phyloP scores from a whole-genome alignment of 1,284 basidiomycete genomes.

The Ganoderma boninense region DNA sequence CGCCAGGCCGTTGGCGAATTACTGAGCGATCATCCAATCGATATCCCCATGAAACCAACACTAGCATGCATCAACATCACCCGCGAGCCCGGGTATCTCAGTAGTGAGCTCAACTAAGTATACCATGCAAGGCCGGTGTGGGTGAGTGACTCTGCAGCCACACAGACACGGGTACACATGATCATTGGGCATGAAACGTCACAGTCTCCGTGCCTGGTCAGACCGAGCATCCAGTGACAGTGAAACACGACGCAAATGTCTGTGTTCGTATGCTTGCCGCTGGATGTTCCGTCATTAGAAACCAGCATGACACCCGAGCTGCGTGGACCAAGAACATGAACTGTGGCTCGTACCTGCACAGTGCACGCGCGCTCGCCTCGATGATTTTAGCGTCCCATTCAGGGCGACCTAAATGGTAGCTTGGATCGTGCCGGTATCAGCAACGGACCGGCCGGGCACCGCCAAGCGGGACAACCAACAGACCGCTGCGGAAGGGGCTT shows the following conservation, averaged over 20 bases:
- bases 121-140: background rate
- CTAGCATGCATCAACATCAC: background rate
- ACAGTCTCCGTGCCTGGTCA: too few relatives aligned
- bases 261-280: background rate
- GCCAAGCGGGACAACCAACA: slow-evolving; percentile 1
- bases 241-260: background rate
- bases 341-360: background rate
- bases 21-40: background rate
- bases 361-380: background rate
- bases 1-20: background rate
- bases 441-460: background rate
- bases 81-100: background rate
- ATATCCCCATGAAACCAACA: background rate
- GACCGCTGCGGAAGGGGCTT: background rate
- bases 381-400: background rate
- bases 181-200: background rate
- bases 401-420: background rate
- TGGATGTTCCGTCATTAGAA: background rate
- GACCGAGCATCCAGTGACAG: background rate
- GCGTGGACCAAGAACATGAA: background rate
- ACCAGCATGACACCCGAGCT: background rate
- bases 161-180: background rate
- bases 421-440: background rate
- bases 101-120: background rate
- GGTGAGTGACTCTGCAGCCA: background rate